A percentile compares a stretch with the other conserved stretches of the same genome.
These are phyloP conservation scores for Neofusicoccum sp. DNA, from an alignment of 2,329 filamentous ascomycete genomes.

Conservation along the genomic window DNA sequence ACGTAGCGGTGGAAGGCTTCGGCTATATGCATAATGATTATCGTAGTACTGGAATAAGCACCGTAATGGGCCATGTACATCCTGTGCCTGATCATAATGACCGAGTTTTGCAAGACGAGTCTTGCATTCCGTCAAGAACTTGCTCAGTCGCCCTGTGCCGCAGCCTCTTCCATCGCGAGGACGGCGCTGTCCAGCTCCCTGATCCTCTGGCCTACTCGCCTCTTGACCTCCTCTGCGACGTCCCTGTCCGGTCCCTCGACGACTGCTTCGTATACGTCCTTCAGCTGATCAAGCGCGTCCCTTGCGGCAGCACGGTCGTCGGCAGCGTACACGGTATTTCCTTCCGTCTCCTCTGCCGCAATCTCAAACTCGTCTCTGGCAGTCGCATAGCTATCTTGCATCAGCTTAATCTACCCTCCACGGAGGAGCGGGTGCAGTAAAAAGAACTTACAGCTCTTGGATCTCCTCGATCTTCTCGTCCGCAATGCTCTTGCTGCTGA, in stretches of 20 bases:
- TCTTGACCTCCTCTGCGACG: conserved; percentile 51
- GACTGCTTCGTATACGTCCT: conserved; percentile 46
- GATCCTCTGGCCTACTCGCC: conserved; percentile 51
- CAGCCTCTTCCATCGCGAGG: conserved; percentile 51
- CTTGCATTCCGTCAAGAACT: neutral
- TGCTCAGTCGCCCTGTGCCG: conserved; percentile 22
- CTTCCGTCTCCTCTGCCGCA: conserved; percentile 52
- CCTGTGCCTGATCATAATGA: neutral
- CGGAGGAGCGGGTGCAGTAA: neutral
- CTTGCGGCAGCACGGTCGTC: conserved; percentile 54
- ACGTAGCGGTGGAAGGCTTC: neutral
- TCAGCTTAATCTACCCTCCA: neutral
- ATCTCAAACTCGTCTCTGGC: conserved; percentile 49
- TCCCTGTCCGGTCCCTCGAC: conserved; percentile 42
- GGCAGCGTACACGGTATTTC: conserved; percentile 55
- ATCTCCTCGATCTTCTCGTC: conserved; percentile 36
- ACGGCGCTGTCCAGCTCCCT: conserved; percentile 55
- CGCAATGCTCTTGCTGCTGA: conserved; percentile 14
- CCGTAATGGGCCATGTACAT: neutral
- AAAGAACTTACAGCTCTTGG: conserved; percentile 28
- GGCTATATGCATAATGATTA: neutral
- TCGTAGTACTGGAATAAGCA: neutral
- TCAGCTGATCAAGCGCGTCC: conserved; percentile 51
- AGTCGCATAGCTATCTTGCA: conserved; percentile 28
- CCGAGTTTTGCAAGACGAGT: neutral